Percentiles rank a stretch among this genome's conserved stretches.
phyloP scores from a whole-genome alignment of 1,139 yeast species.

The Blastobotrys proliferans region DNA sequence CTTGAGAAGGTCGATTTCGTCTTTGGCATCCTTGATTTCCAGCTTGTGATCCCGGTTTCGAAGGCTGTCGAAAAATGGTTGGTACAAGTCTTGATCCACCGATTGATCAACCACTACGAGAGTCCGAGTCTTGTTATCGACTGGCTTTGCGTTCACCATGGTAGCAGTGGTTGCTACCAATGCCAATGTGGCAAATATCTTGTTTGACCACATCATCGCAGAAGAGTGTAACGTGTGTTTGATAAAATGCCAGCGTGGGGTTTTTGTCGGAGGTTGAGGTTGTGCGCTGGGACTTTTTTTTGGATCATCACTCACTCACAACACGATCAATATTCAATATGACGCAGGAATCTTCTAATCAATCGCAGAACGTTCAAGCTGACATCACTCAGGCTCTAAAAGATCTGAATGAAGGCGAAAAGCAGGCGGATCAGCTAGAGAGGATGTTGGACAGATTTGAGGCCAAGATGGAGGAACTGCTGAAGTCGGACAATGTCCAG shows the following conservation, averaged over 20 bases:
- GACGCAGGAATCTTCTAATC: constrained; percentile 17
- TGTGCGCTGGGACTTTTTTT: too few relatives aligned
- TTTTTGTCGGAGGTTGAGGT: too few relatives aligned
- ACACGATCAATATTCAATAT: constrained; percentile 1
- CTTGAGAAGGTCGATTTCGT: constrained; percentile 38
- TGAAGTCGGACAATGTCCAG: constrained; percentile 30
- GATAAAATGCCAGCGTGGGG: too few relatives aligned
- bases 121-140: constrained; percentile 19
- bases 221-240: too few relatives aligned
- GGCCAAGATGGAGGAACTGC: constrained; percentile 47
- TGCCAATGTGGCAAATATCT: background rate
- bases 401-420: constrained; percentile 54
- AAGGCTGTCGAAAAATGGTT: constrained; percentile 32
- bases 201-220: too few relatives aligned
- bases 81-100: constrained; percentile 26
- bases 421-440: constrained; percentile 51
- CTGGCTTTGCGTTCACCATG: constrained; percentile 22
- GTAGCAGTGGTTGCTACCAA: constrained; percentile 7
- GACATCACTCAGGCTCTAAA: constrained; percentile 47
- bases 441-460: constrained; percentile 53
- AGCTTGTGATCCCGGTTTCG: constrained; percentile 33
- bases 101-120: constrained; percentile 28
- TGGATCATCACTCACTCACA: background rate
- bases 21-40: constrained; percentile 28
- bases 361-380: constrained; percentile 17